Percentiles rank a stretch among this genome's conserved stretches.
Evolutionary conservation across 2,329 filamentous ascomycete genomes (phyloP).

Genomic region (Aspergillus pseudonomiae): DNA sequence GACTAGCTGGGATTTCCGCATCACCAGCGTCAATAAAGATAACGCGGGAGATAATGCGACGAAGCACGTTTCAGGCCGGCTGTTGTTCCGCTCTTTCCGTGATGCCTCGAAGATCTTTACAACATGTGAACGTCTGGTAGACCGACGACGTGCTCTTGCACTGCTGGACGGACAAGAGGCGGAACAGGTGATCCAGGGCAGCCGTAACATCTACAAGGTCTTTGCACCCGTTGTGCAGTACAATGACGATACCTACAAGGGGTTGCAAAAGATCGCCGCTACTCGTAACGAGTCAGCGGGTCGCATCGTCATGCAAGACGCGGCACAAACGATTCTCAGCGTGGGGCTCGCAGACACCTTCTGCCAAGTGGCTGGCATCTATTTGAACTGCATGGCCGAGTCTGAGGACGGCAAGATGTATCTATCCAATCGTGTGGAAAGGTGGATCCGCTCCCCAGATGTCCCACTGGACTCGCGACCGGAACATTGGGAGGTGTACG

Average conservation of each 20-base stretch:
- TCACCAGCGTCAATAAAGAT: constrained; percentile 17
- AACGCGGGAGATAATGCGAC: constrained; percentile 7
- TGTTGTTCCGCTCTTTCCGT: constrained; percentile 20
- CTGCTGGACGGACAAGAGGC: constrained; percentile 15
- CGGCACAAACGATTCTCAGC: constrained; percentile 28
- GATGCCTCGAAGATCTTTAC: constrained; percentile 26
- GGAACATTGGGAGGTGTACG: constrained; percentile 28
- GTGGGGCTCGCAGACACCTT: constrained; percentile 28
- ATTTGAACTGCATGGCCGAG: constrained; percentile 38
- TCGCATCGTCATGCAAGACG: constrained; percentile 17
- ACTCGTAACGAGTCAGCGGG: constrained; percentile 25
- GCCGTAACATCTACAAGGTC: constrained; percentile 23
- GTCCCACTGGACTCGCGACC: constrained; percentile 8
- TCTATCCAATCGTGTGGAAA: constrained; percentile 31
- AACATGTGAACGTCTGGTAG: constrained; percentile 38
- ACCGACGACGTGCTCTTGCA: constrained; percentile 28
- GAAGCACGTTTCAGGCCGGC: constrained; percentile 30
- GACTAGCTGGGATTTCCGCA: constrained; percentile 33
- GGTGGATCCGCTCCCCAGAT: constrained; percentile 26
- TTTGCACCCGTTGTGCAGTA: constrained; percentile 26
- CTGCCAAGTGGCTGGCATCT: constrained; percentile 39
- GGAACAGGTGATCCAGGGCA: constrained; percentile 21
- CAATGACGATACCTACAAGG: constrained; percentile 13
- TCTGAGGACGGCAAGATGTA: constrained; percentile 26
- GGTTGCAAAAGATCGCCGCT: constrained; percentile 25